Conservation (phyloP, 2,329 filamentous ascomycete species). For the Phyllosticta citribraziliensis region DNA sequence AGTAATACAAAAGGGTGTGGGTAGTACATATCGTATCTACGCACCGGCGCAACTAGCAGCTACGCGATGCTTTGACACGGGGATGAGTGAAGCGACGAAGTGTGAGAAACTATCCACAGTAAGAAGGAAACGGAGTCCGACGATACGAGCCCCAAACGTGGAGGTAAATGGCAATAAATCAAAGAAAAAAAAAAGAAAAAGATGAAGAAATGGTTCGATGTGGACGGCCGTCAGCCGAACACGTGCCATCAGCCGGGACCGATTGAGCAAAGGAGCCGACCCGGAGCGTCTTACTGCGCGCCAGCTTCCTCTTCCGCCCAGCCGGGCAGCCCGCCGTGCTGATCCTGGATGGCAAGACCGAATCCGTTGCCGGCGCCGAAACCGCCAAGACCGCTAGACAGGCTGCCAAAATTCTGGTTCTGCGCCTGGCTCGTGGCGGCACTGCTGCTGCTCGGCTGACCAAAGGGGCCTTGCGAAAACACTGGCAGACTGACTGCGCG, state of each 20-base stretch:
- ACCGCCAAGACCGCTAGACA: conserved; percentile 49
- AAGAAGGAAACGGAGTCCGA: neutral
- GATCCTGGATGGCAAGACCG: conserved; percentile 49
- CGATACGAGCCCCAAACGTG: neutral
- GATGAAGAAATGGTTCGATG: neutral
- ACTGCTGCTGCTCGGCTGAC: conserved; percentile 26
- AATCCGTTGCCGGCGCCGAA: conserved; percentile 46
- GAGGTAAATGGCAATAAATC: neutral
- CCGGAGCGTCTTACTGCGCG: conserved; percentile 33
- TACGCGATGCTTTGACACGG: neutral
- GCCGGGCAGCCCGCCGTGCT: conserved; percentile 42
- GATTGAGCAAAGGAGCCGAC: neutral
- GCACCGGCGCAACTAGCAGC: neutral
- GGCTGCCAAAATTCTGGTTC: conserved; percentile 45
- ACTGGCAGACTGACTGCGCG: conserved; percentile 83
- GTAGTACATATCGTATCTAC: conserved; percentile 6
- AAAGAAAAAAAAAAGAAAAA: conserved; percentile 5
- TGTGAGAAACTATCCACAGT: neutral
- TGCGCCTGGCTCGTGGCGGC: conserved; percentile 18
- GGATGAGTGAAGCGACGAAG: neutral
- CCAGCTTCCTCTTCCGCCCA: conserved; percentile 57
- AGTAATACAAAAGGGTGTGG: conserved; percentile 5
- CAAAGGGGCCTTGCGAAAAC: conserved; percentile 51
- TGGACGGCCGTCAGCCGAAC: neutral
- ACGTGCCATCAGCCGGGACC: neutral